Evolutionary conservation across 2,329 filamentous ascomycete genomes (phyloP), one percentile per base, ranked within the genome.

Genomic region (Trichoderma sp.): DNA sequence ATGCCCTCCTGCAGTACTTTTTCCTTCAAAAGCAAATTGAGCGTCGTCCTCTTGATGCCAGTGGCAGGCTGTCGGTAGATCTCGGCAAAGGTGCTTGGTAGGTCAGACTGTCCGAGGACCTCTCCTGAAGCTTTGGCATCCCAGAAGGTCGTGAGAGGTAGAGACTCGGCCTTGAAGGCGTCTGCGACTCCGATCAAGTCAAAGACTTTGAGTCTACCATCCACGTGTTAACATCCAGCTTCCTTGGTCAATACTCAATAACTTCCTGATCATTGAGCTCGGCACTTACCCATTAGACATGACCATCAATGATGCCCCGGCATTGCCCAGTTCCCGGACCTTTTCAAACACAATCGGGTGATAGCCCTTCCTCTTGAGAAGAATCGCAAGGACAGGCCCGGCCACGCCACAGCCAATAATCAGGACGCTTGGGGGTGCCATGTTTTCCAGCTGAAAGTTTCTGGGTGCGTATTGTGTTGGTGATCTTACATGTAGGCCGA

Each of bases 311-410:
- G 71, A 72, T 1, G 71, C 69, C 1, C 71, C 71, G 3, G 67
- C 70, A 63, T 70, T 71, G 15, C 68, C 70, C 15, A 70, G 66
- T 26, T 68, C 50, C 12, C 48, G 64, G 4, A 69, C 65, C 21
- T 70, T 70, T 47, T 73, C 71, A 65, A 73, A 72, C 24, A 73
- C 68, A 26, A 72, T 68, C 0, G 71, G 71, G 12, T 66, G 54
- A 61, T 72, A 73, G 21, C 71, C 70, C 57, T 72, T 73, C 4
- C 67, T 55, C 26, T 71, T 69, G 17, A 70, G 66, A 0, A 73
- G 63, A 28, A 68, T 60, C 3, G 68, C 71, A 17, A 71, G 59
- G 24, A 71, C 69, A 1, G 71, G 70, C 1, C 71, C 70, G 12
- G 70, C 70, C 3, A 72, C 63, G 6, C 70, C 71, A 21, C 70